Conservation (phyloP, 495 filamentous ascomycete species). For the Penicilliopsis zonata region DNA sequence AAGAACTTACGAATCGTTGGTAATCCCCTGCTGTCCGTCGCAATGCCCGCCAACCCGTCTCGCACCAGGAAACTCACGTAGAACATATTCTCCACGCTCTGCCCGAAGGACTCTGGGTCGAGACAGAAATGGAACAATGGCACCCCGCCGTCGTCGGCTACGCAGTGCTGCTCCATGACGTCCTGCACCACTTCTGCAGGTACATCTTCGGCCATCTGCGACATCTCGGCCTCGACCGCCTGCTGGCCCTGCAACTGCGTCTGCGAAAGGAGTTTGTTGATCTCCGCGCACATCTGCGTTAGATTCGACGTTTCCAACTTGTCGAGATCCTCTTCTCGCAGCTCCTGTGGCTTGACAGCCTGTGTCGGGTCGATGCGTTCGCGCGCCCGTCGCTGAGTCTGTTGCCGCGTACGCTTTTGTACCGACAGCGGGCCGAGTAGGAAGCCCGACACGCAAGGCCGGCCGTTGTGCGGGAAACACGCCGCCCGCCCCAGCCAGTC, state of each 20-base stretch:
- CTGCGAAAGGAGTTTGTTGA: conserved; percentile 34
- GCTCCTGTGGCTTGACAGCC: conserved; percentile 58
- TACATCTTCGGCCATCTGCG: conserved; percentile 16
- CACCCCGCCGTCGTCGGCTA: conserved; percentile 53
- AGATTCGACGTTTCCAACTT: conserved; percentile 63
- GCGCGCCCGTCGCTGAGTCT: conserved; percentile 50
- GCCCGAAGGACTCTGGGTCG: conserved; percentile 82
- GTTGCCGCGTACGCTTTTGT: conserved; percentile 64
- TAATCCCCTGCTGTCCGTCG: conserved; percentile 48
- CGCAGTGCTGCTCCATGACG: conserved; percentile 39
- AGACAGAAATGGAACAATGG: conserved; percentile 73
- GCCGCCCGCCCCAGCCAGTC: conserved; percentile 66
- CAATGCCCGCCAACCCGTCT: conserved; percentile 64
- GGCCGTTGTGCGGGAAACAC: conserved; percentile 55
- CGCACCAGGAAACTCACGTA: conserved; percentile 89
- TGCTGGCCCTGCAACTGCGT: conserved; percentile 22
- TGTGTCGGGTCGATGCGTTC: conserved; percentile 51
- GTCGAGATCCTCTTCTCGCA: conserved; percentile 58
- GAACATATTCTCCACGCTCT: conserved; percentile 95
- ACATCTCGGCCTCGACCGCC: conserved; percentile 17
- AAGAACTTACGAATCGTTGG: conserved; percentile 59
- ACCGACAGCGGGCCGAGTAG: conserved; percentile 82
- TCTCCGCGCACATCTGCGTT: conserved; percentile 54
- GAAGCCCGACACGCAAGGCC: conserved; percentile 72
- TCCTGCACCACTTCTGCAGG: conserved; percentile 22